Evolutionary conservation across 768 basidiomycete genomes (phyloP).

Genomic region (Tricholomella constricta): DNA sequence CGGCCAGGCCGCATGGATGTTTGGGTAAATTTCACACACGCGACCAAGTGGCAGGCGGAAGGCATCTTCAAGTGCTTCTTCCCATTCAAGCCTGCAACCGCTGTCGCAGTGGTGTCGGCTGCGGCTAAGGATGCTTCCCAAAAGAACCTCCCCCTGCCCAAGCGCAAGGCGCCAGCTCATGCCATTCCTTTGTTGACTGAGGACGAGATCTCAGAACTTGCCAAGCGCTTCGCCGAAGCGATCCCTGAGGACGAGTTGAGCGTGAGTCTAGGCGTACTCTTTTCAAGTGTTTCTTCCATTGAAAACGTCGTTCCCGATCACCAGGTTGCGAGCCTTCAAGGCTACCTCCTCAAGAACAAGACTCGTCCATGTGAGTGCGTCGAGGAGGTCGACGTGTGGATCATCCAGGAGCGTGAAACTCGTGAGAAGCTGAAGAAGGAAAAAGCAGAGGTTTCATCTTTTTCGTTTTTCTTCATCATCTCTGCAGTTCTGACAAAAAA

Average conservation of each 20-base stretch:
- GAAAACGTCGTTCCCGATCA: neutral
- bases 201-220: slow-evolving; percentile 73
- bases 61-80: slow-evolving; percentile 95
- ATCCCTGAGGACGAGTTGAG: slow-evolving; percentile 89
- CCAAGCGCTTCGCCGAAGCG: slow-evolving; percentile 78
- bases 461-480: slow-evolving; percentile 6
- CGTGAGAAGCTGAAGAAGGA: slow-evolving; percentile 86
- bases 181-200: slow-evolving; percentile 72
- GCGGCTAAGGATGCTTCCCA: slow-evolving; percentile 52
- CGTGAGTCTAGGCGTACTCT: slow-evolving; percentile 42
- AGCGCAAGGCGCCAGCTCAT: slow-evolving; percentile 60
- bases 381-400: slow-evolving; percentile 77
- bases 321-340: slow-evolving; percentile 82
- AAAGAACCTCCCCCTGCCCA: slow-evolving; percentile 66
- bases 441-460: slow-evolving; percentile 51
- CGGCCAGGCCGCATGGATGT: slow-evolving; percentile 92
- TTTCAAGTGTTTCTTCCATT: neutral
- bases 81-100: slow-evolving; percentile 56
- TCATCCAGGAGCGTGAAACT: slow-evolving; percentile 79
- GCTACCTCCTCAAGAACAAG: slow-evolving; percentile 88
- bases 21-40: slow-evolving; percentile 89
- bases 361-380: slow-evolving; percentile 86
- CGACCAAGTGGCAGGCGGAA: slow-evolving; percentile 91
- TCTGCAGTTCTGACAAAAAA: slow-evolving; percentile 19
- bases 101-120: slow-evolving; percentile 15